Evolutionary conservation across 805 yeast species (phyloP).

Genomic region (Metschnikowia picachoensis): DNA sequence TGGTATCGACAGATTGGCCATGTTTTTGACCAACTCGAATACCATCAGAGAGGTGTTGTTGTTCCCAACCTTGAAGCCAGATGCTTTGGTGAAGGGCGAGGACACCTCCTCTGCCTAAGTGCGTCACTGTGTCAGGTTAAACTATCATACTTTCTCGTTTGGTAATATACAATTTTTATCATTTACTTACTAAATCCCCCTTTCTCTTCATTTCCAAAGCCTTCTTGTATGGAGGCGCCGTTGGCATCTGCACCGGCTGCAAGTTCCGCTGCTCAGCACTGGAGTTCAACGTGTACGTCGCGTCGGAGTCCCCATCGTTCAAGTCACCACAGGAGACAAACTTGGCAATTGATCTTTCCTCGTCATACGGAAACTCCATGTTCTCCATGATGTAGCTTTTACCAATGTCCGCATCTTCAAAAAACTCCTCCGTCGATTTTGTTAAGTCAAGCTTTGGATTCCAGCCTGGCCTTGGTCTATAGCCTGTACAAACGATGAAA

Average conservation of each 20-base stretch:
- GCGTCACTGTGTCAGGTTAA: background rate
- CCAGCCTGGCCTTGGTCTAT: constrained; percentile 83
- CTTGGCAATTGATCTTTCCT: constrained; percentile 78
- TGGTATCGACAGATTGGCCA: constrained; percentile 96
- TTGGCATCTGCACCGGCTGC: constrained; percentile 93
- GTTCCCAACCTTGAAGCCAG: constrained; percentile 99
- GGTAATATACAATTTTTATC: background rate
- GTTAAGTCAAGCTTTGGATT: constrained; percentile 55
- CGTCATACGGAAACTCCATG: constrained; percentile 45
- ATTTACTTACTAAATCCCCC: constrained; percentile 42
- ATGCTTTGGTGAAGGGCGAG: constrained; percentile 43
- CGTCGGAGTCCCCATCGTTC: constrained; percentile 87
- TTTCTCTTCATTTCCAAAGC: constrained; percentile 84
- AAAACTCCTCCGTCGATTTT: constrained; percentile 76
- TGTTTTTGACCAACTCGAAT: constrained; percentile 95
- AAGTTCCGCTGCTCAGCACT: constrained; percentile 45
- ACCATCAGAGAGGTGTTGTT: constrained; percentile 95
- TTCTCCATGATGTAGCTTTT: constrained; percentile 46
- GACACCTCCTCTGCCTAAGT: constrained; percentile 18
- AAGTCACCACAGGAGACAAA: constrained; percentile 95
- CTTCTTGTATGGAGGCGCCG: constrained; percentile 93
- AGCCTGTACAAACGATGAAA: constrained; percentile 87
- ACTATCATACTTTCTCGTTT: no score
- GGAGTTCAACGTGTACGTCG: constrained; percentile 67
- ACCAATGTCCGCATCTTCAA: constrained; percentile 60